phyloP scores from a whole-genome alignment of 495 filamentous ascomycete species.

The Daldinia concentrica region DNA sequence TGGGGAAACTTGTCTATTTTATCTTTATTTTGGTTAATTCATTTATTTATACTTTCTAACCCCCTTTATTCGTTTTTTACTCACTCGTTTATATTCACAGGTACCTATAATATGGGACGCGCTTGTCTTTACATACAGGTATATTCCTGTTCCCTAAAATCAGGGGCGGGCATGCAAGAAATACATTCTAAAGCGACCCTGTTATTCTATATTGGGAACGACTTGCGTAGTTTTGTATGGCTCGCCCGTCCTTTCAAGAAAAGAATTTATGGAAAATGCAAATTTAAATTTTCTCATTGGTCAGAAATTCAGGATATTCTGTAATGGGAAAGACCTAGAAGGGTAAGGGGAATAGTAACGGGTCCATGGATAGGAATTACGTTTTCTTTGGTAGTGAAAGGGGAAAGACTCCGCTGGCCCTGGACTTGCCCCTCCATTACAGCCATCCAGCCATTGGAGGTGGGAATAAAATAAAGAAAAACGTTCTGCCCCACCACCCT shows the following conservation, averaged over 20 bases:
- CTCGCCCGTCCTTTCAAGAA: conserved; percentile 17
- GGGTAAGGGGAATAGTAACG: conserved; percentile 32
- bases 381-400: conserved; percentile 30
- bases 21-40: conserved; percentile 5
- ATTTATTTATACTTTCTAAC: neutral
- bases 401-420: conserved; percentile 23
- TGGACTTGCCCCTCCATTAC: conserved; percentile 29
- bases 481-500: conserved; percentile 25
- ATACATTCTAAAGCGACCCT: conserved; percentile 34
- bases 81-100: conserved; percentile 1
- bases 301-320: conserved; percentile 35
- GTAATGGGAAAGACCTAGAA: conserved; percentile 22
- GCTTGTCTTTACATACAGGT: conserved; percentile 24
- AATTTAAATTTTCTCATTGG: conserved; percentile 45
- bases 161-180: conserved; percentile 36
- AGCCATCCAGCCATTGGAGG: neutral
- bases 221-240: conserved; percentile 14
- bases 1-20: conserved; percentile 20
- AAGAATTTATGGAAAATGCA: conserved; percentile 29
- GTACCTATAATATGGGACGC: conserved; percentile 9
- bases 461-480: neutral
- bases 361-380: conserved; percentile 23
- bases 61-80: conserved; percentile 6
- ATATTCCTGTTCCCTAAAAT: conserved; percentile 6
- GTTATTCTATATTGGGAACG: conserved; percentile 33